phyloP scores from a whole-genome alignment of 108 stramenopile genomes.

The Mayamaea pseudoterrestris region DNA sequence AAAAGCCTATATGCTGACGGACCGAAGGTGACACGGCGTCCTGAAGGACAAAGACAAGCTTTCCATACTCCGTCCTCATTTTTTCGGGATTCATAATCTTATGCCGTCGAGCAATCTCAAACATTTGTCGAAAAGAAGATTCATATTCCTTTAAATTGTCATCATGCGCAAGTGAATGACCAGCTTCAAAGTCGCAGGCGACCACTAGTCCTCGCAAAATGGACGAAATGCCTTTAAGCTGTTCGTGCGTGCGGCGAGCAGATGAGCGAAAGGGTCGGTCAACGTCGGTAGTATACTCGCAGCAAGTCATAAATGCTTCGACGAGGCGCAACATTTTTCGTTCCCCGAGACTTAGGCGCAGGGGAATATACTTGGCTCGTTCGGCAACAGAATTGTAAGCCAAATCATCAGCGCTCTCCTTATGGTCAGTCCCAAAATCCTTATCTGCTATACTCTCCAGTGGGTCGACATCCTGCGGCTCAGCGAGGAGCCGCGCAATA shows the following conservation, averaged over 20 bases:
- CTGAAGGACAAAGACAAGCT: constrained; percentile 64
- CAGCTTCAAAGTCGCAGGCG: constrained; percentile 40
- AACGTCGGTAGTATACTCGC: constrained; percentile 50
- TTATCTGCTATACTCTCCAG: constrained; percentile 1
- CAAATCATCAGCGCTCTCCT: neutral
- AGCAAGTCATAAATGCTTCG: constrained; percentile 48
- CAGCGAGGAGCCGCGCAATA: neutral
- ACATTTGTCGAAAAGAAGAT: constrained; percentile 25
- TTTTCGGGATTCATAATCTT: constrained; percentile 87
- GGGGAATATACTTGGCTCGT: constrained; percentile 64
- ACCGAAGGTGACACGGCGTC: constrained; percentile 41
- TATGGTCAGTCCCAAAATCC: constrained; percentile 1
- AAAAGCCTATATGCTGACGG: constrained; percentile 19
- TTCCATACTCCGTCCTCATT: constrained; percentile 73
- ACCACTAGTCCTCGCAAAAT: constrained; percentile 52
- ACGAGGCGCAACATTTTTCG: constrained; percentile 56
- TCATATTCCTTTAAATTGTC: constrained; percentile 21
- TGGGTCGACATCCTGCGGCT: constrained; percentile 2
- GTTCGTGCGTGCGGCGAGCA: constrained; percentile 22
- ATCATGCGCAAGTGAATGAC: constrained; percentile 25
- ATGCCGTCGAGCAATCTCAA: constrained; percentile 69
- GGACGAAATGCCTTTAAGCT: constrained; percentile 35
- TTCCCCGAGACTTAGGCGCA: constrained; percentile 48
- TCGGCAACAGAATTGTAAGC: constrained; percentile 22
- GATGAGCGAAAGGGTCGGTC: constrained; percentile 30